Evolutionary conservation across 208 protist genomes (phyloP).

Genomic region (Angomonas ambiguus): DNA sequence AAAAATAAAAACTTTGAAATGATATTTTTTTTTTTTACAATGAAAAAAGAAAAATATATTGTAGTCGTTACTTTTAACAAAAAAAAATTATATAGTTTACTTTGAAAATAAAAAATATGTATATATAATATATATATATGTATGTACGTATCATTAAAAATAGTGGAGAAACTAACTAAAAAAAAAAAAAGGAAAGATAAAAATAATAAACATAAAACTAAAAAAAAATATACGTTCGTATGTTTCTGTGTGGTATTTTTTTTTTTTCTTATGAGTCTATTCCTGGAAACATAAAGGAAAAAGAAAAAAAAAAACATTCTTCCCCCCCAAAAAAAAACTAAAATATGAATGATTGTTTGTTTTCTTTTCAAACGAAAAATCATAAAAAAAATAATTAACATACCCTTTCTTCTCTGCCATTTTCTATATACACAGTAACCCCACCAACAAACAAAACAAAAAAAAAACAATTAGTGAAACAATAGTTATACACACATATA

Average conservation of each 20-base stretch:
- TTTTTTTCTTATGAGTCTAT: conserved; percentile 14
- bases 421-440: neutral
- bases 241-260: neutral
- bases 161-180: neutral
- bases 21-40: too few species aligned
- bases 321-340: neutral
- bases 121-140: neutral
- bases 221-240: neutral
- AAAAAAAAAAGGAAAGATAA: neutral
- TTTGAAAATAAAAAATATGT: too few species aligned
- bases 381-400: conserved; percentile 6
- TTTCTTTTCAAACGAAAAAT: neutral
- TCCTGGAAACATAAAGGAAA: neutral
- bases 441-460: conserved; percentile 15
- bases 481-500: conserved; percentile 9
- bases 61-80: too few species aligned
- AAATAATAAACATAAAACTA: too few species aligned
- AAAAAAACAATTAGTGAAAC: conserved; percentile 23
- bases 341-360: neutral
- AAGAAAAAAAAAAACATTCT: conserved; percentile 3
- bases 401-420: neutral
- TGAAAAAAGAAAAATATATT: too few species aligned
- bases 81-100: too few species aligned
- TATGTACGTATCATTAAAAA: neutral
- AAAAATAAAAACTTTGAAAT: too few species aligned